Base-by-base conservation (phyloP, 2,329 filamentous ascomycete species). In the Venturia oleaginea region DNA sequence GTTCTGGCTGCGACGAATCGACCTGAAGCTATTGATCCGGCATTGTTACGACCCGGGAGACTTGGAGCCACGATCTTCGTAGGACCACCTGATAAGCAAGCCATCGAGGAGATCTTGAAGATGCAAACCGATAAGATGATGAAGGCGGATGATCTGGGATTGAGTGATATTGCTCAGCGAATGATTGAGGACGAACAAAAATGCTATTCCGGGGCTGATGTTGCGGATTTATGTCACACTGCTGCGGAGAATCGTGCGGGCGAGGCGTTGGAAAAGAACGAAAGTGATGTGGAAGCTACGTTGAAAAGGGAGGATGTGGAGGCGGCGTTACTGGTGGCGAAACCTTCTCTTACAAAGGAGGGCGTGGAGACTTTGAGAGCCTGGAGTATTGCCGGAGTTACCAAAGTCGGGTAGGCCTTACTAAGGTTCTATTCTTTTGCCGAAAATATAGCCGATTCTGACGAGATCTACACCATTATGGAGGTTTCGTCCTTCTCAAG, bases 1-100 rank as follows among this genome's bases (percentile, higher is more conserved):
- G 88, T 97, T 17, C 84, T 97, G 22, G 93, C 91, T 0, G 93
- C 93, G 2, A 97, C 93, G 0, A 97, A 97, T 76, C 86, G 91
- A 63, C 93, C 93, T 0, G 89, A 96, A 70, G 83, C 87, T 1
- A 83, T 97, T 24, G 93, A 97, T 72, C 85, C 90, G 0, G 93
- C 93, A 0, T 81, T 97, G 40, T 84, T 96, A 72, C 85, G 93
- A 0, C 89, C 91, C 0, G 93, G 93, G 1, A 84, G 93, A 34
- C 90, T 97, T 74, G 91, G 96, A 71, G 84, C 88, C 68, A 82
- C 92, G 40, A 83, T 96, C 57, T 96, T 96, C 73, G 90, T 97
- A 54, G 89, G 90, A 0, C 89, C 91, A 3, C 93, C 93, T 0
- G 87, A 91, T 71, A 76, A 82, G 57, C 78, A 84, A 8, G 91